Base-by-base conservation (phyloP, 2,329 filamentous ascomycete species). In the Neopestalotiopsis clavispora region DNA sequence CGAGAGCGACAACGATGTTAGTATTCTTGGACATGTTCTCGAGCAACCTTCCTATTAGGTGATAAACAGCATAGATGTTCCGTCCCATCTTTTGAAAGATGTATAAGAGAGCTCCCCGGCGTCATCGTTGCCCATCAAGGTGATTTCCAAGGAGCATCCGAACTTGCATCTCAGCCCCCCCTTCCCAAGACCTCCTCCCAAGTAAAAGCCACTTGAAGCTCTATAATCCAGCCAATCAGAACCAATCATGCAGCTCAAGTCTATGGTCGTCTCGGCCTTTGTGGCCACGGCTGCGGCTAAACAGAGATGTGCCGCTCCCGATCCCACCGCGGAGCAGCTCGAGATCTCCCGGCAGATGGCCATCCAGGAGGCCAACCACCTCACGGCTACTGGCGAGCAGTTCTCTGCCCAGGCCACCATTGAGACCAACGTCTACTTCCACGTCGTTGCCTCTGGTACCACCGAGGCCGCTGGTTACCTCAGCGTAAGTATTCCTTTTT, bases 401-500 rank as follows among this genome's bases (percentile, higher is more conserved):
- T 66, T 67, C 40, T 72, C 71, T 1, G 66, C 69, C 23, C 72
- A 72, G 60, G 74, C 75, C 4, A 74, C 71, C 56, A 72, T 79
- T 72, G 77, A 77, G 72, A 73, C 84, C 52, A 80, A 83, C 68
- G 78, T 80, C 59, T 81, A 82, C 72, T 78, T 81, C 72, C 80
- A 82, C 72, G 76, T 82, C 23, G 75, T 82, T 65, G 76, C 80
- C n/a, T 69, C 74, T 3, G 77, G 75, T 12, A 73, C 61, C n/a
- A 71, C 74, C 2, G 65, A 73, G 20, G 69, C 68, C 64, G 81
- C 75, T 42, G 81, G 81, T 20, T 82, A 82, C 65, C 65, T 83
- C 34, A 79, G 76, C 1, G 81, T 82, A 75, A 66, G 75, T 70
- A 32, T 4, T 12, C 60, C 10, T 42, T 23, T 61, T 28, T 28